Conservation (phyloP, 2,329 filamentous ascomycete genomes). For the Curvularia eragrostidis region DNA sequence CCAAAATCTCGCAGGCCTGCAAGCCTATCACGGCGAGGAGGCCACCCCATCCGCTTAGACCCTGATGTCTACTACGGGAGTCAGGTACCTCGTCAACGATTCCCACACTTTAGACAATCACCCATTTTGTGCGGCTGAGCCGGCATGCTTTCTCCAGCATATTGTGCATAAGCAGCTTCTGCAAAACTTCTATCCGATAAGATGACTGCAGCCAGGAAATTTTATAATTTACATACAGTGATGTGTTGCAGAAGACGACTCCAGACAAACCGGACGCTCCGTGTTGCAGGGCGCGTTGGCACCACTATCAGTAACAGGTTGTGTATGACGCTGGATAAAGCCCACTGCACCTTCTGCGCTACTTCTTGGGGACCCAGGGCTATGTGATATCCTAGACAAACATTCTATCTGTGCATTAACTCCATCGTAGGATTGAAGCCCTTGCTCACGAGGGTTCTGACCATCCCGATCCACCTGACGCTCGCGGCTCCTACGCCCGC, state of each 20-base stretch:
- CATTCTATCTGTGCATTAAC: too few relatives aligned
- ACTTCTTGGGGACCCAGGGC: too few relatives aligned
- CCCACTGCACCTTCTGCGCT: background rate
- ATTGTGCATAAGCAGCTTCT: slow-evolving; percentile 11
- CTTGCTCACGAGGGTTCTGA: too few relatives aligned
- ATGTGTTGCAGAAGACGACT: slow-evolving; percentile 14
- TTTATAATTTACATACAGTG: slow-evolving; percentile 20
- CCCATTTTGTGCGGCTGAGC: slow-evolving; percentile 28
- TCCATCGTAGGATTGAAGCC: too few relatives aligned
- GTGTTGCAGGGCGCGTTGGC: slow-evolving; percentile 2
- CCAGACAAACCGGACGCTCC: slow-evolving; percentile 21
- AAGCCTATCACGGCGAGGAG: background rate
- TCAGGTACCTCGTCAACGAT: background rate
- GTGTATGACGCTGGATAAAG: slow-evolving; percentile 14
- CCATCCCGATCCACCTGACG: too few relatives aligned
- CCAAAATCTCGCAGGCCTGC: background rate
- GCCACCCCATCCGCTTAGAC: background rate
- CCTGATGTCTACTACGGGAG: background rate
- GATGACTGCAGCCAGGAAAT: slow-evolving; percentile 22
- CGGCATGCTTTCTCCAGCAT: slow-evolving; percentile 24
- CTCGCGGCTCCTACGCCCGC: too few relatives aligned
- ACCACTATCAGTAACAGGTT: background rate
- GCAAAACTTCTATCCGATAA: slow-evolving; percentile 25
- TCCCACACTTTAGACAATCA: background rate
- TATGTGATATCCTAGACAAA: too few relatives aligned